Conservation (phyloP, 2,329 filamentous ascomycete genomes). For the Aspergillus sp. region DNA sequence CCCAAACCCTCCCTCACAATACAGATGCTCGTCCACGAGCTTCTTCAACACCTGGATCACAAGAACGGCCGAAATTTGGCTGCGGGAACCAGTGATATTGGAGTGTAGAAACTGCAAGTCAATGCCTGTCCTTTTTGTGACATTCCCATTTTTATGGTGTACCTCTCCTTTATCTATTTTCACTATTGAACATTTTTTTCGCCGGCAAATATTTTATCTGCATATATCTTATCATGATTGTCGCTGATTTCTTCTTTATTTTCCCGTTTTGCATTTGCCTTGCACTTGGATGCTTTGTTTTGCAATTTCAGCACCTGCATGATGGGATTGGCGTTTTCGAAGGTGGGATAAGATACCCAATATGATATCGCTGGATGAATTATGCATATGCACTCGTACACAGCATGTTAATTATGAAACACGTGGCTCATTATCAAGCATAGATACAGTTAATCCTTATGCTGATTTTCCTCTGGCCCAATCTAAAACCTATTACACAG, state of each 20-base stretch:
- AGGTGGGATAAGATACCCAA: neutral
- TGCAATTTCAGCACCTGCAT: neutral
- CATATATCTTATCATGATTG: neutral
- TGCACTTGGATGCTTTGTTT: neutral
- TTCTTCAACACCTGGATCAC: neutral
- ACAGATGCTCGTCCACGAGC: neutral
- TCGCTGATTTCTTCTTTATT: neutral
- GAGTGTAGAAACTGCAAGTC: neutral
- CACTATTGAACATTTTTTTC: neutral
- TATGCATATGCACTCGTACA: neutral
- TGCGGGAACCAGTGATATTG: conserved; percentile 1
- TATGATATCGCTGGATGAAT: neutral
- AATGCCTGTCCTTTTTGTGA: neutral
- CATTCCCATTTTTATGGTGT: neutral
- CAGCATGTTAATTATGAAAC: neutral
- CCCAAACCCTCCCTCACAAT: neutral
- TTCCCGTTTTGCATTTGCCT: neutral
- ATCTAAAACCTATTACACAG: neutral
- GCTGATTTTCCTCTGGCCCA: neutral
- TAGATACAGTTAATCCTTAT: neutral
- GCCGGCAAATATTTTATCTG: neutral
- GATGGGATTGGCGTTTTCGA: neutral
- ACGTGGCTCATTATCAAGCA: neutral
- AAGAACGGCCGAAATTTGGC: neutral
- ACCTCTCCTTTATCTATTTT: neutral